Evolutionary conservation across 345 rosid species (phyloP).

Genomic region (Tarenaya hassleriana): DNA sequence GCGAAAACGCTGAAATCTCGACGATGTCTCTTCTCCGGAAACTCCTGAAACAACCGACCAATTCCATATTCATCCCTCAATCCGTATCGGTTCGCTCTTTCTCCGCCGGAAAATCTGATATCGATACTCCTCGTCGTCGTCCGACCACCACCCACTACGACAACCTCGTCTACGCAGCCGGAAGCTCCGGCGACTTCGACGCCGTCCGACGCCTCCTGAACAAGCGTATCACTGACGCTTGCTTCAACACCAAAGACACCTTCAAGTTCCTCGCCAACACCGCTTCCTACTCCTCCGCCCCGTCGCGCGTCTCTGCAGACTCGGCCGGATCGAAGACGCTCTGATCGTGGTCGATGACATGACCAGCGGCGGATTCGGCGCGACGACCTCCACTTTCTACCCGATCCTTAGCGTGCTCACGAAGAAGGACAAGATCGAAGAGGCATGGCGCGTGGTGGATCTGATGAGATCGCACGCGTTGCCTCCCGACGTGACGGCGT

Average conservation of each 20-base stretch:
- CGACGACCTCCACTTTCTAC: constrained; percentile 34
- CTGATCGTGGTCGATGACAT: constrained; percentile 36
- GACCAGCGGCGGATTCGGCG: constrained; percentile 27
- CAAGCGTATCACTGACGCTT: constrained; percentile 45
- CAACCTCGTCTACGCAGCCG: constrained; percentile 43
- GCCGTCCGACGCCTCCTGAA: constrained; percentile 48
- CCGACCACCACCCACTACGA: constrained; percentile 58
- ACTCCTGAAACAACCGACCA: constrained; percentile 8
- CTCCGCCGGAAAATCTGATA: constrained; percentile 18
- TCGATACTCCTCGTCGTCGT: constrained; percentile 24
- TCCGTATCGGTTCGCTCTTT: constrained; percentile 17
- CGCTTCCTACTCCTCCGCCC: constrained; percentile 33
- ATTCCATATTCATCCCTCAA: constrained; percentile 15
- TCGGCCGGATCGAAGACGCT: constrained; percentile 36
- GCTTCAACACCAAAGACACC: constrained; percentile 55
- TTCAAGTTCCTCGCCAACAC: constrained; percentile 58
- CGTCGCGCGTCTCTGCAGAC: constrained; percentile 52
- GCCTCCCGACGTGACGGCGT: constrained; percentile 45
- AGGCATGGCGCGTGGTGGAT: constrained; percentile 41
- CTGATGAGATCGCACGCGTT: constrained; percentile 32
- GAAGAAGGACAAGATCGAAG: constrained; percentile 33
- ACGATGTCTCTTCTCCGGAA: constrained; percentile 30
- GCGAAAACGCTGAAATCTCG: neutral
- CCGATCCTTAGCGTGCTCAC: constrained; percentile 44
- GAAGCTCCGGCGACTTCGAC: constrained; percentile 42